Evolutionary conservation across 495 filamentous ascomycete genomes (phyloP).

Genomic region (Podospora comata): DNA sequence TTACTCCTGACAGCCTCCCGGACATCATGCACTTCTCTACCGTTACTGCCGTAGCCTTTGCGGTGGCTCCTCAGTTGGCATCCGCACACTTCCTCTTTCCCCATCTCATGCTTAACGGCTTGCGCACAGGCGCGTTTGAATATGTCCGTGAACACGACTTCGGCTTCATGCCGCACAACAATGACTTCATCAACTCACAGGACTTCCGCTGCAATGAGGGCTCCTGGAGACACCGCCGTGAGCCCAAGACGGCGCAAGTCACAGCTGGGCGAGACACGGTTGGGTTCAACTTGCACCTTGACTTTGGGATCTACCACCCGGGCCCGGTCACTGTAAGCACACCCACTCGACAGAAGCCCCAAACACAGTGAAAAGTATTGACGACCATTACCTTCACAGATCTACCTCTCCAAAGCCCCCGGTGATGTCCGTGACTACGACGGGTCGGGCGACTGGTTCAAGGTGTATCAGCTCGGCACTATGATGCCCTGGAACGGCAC

Average conservation of each 20-base stretch:
- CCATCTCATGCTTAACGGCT: conserved; percentile 29
- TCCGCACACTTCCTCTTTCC: conserved; percentile 26
- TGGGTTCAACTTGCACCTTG: conserved; percentile 28
- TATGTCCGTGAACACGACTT: conserved; percentile 35
- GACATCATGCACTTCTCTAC: conserved; percentile 3
- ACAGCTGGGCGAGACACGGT: conserved; percentile 18
- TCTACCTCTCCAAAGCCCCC: conserved; percentile 47
- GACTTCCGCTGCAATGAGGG: conserved; percentile 31
- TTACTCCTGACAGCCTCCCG: too few relatives aligned
- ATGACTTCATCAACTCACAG: conserved; percentile 39
- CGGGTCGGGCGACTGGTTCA: conserved; percentile 49
- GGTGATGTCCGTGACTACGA: conserved; percentile 43
- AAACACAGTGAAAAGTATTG: too few relatives aligned
- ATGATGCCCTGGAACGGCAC: conserved; percentile 21
- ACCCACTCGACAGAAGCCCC: too few relatives aligned
- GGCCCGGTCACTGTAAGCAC: conserved; percentile 13
- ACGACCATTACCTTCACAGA: not conserved
- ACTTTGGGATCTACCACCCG: conserved; percentile 24
- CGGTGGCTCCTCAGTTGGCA: conserved; percentile 14
- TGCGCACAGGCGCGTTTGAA: conserved; percentile 34
- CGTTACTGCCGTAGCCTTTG: conserved; percentile 11
- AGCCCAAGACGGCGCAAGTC: conserved; percentile 24
- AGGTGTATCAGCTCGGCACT: conserved; percentile 38
- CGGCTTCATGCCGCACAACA: conserved; percentile 41
- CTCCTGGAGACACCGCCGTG: conserved; percentile 16